phyloP scores from a whole-genome alignment of 257 asterid genomes.

The Solanum commersonii region DNA sequence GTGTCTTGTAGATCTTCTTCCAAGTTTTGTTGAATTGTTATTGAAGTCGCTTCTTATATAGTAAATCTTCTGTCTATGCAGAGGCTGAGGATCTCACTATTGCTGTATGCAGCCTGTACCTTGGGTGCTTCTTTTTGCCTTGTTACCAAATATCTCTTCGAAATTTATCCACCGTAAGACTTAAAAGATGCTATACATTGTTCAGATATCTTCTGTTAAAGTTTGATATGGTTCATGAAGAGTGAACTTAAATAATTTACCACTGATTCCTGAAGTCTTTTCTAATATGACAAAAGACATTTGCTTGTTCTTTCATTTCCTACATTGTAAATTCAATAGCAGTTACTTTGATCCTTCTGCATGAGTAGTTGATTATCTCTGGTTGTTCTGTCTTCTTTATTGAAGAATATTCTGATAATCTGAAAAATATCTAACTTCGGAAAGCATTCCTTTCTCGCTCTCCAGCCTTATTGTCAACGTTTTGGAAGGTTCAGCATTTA shows the following conservation, averaged over 20 bases:
- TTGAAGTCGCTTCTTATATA: not conserved
- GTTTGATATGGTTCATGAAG: not conserved
- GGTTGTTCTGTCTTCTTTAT: not conserved
- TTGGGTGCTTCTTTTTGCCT: not conserved
- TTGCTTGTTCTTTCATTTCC: not conserved
- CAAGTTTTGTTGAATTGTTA: not conserved
- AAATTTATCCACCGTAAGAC: not conserved
- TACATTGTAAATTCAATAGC: not conserved
- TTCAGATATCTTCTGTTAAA: not conserved
- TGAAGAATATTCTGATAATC: not conserved
- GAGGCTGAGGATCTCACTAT: not conserved
- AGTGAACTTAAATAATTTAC: not conserved
- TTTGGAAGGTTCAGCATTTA: not conserved
- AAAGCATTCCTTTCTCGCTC: too few relatives aligned
- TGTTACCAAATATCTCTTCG: not conserved
- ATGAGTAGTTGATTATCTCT: not conserved
- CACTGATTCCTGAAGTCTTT: not conserved
- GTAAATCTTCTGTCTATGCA: not conserved
- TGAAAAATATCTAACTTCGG: not conserved
- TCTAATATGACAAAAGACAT: not conserved
- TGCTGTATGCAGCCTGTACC: not conserved
- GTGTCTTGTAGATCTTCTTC: not conserved
- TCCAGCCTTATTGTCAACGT: not conserved
- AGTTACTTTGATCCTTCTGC: not conserved
- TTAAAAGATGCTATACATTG: not conserved